Evolutionary conservation across 352 stramenopile genomes (phyloP).

Genomic region (Phytophthora rubi): DNA sequence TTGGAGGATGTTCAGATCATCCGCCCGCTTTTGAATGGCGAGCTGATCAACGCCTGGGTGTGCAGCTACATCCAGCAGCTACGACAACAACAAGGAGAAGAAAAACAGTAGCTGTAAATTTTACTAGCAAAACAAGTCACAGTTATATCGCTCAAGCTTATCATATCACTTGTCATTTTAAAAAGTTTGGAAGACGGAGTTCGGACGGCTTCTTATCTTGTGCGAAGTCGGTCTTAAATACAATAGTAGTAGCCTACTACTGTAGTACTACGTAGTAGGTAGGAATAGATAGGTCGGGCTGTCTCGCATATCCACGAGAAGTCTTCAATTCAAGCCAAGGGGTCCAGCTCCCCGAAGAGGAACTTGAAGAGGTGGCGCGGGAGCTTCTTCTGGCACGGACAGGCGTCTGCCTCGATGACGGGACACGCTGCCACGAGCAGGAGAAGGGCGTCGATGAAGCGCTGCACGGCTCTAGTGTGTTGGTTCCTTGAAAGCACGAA

Average conservation of each 20-base stretch:
- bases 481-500: slow-evolving; percentile 23
- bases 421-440: slow-evolving; percentile 13
- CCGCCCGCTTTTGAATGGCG: not conserved
- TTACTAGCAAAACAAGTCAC: not conserved
- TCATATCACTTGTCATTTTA: not conserved
- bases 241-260: not conserved
- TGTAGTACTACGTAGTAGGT: not conserved
- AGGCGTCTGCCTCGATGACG: slow-evolving; percentile 14
- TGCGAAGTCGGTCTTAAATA: slow-evolving; percentile 6
- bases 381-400: slow-evolving; percentile 27
- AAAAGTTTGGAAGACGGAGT: not conserved
- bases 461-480: slow-evolving; percentile 25
- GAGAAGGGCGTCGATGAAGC: slow-evolving; percentile 24
- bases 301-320: no score
- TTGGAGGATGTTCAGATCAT: not conserved
- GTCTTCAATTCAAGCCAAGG: slow-evolving; percentile 9
- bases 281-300: slow-evolving; percentile 3
- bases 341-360: slow-evolving; percentile 6
- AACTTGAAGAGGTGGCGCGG: slow-evolving; percentile 23
- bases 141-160: not conserved
- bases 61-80: not conserved
- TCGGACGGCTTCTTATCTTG: not conserved
- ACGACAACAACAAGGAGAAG: not conserved
- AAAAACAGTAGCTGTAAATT: not conserved
- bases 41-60: not conserved